phyloP scores from a whole-genome alignment of 805 yeast species.

The Candida odintsovae region DNA sequence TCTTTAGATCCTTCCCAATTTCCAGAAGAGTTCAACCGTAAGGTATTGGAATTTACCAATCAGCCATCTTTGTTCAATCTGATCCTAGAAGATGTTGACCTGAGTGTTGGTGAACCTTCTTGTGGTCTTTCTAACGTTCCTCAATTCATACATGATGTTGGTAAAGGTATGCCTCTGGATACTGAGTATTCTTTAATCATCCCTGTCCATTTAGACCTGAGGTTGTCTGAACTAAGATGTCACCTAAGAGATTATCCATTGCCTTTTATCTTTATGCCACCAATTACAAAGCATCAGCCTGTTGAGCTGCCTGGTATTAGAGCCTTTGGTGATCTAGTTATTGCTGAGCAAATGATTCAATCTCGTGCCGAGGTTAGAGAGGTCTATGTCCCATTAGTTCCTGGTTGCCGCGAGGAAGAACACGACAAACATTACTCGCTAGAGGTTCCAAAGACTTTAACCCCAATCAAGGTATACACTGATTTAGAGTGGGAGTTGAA shows the following conservation, averaged over 20 bases:
- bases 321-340: constrained; percentile 57
- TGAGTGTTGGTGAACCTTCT: constrained; percentile 44
- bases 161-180: constrained; percentile 78
- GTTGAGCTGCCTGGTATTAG: constrained; percentile 24
- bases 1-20: constrained; percentile 25
- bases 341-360: constrained; percentile 57
- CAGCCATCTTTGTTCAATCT: constrained; percentile 51
- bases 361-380: constrained; percentile 51
- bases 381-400: constrained; percentile 57
- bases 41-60: constrained; percentile 39
- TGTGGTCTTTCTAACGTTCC: constrained; percentile 48
- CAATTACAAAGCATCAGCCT: constrained; percentile 28
- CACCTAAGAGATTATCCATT: constrained; percentile 83
- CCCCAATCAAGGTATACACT: constrained; percentile 68
- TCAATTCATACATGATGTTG: constrained; percentile 61
- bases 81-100: constrained; percentile 41
- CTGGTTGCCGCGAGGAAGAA: constrained; percentile 33
- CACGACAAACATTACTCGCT: constrained; percentile 45
- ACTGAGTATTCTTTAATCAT: constrained; percentile 61
- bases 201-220: constrained; percentile 56
- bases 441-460: constrained; percentile 66
- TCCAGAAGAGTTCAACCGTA: constrained; percentile 37
- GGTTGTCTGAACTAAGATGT: constrained; percentile 54
- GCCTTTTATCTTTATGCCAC: constrained; percentile 73
- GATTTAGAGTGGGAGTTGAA: constrained; percentile 50